These are phyloP conservation scores for Ganoderma sp. DNA, from an alignment of 1,284 basidiomycete genomes.

Conservation along the genomic window DNA sequence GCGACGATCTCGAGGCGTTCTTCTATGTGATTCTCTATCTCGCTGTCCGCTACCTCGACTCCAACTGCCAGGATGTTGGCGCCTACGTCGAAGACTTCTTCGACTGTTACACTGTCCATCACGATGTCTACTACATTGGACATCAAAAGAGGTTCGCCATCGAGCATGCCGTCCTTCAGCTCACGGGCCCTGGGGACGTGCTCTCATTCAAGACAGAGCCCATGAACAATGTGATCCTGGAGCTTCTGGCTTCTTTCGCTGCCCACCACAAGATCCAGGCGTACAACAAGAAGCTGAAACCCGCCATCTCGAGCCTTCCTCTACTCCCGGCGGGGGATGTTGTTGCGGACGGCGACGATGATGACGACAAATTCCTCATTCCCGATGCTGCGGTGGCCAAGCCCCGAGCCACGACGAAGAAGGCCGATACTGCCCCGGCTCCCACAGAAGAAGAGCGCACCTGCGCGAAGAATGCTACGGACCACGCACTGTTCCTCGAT, in stretches of 20 bases:
- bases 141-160: background rate
- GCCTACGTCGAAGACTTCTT: background rate
- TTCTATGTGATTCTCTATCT: conserved; percentile 12
- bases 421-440: background rate
- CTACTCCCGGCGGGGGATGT: background rate
- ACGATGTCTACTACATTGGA: background rate
- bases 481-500: background rate
- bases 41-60: background rate
- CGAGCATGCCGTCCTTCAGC: background rate
- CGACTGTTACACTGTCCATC: background rate
- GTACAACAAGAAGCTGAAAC: background rate
- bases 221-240: background rate
- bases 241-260: background rate
- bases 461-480: background rate
- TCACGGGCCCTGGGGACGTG: background rate
- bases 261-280: background rate
- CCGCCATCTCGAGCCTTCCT: background rate
- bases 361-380: background rate
- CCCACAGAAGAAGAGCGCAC: background rate
- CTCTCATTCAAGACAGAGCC: background rate
- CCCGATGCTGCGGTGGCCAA: background rate
- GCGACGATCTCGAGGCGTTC: conserved; percentile 18
- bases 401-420: background rate
- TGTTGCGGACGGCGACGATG: background rate
- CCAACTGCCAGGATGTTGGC: background rate